These are phyloP conservation scores for Ensete ventricosum DNA, from an alignment of 176 grass and related monocot species.

Conservation along the genomic window DNA sequence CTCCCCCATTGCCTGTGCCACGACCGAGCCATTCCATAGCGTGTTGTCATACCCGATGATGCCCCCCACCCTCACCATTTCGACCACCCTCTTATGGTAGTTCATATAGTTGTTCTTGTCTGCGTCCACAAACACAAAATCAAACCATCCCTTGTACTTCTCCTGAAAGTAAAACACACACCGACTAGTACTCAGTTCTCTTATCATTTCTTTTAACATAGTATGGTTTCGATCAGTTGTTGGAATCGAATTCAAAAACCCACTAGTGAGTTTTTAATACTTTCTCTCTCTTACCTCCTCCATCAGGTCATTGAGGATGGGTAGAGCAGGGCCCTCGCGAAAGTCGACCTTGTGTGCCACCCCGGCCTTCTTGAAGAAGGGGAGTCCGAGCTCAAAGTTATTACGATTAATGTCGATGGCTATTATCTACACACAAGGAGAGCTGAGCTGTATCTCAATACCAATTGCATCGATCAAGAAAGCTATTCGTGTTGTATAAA, in stretches of 20 bases:
- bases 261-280: no score
- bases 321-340: constrained; percentile 30
- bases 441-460: background rate
- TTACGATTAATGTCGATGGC: constrained; percentile 35
- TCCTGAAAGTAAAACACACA: constrained; percentile 12
- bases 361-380: constrained; percentile 60
- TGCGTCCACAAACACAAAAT: constrained; percentile 67
- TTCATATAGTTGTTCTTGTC: constrained; percentile 45
- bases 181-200: no score
- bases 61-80: constrained; percentile 48
- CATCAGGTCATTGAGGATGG: constrained; percentile 34
- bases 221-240: no score
- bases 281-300: constrained; percentile 23
- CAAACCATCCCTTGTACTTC: constrained; percentile 35
- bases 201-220: no score
- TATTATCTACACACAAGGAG: constrained; percentile 18
- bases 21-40: constrained; percentile 45
- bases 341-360: constrained; percentile 67
- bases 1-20: constrained; percentile 16
- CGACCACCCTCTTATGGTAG: constrained; percentile 48
- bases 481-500: background rate
- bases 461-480: background rate
- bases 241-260: no score
- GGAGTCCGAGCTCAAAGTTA: constrained; percentile 37
- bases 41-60: constrained; percentile 79